These are phyloP conservation scores for Clarireedia sp. DNA, from an alignment of 2,329 filamentous ascomycete genomes.

Conservation along the genomic window DNA sequence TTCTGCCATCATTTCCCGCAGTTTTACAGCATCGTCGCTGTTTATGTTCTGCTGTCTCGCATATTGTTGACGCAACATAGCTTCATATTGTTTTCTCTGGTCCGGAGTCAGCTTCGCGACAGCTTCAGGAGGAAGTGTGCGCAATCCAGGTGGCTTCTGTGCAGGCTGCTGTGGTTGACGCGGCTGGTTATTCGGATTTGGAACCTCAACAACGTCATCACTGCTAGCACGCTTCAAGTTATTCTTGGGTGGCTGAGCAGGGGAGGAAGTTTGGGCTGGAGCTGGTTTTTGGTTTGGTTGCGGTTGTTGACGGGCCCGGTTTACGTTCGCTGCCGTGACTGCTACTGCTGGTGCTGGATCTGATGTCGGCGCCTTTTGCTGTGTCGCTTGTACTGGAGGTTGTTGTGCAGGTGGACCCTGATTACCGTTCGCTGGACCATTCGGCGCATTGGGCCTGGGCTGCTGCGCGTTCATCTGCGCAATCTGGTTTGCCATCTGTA, in stretches of 20 bases:
- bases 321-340: constrained; percentile 5
- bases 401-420: background rate
- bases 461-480: constrained; percentile 11
- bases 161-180: constrained; percentile 12
- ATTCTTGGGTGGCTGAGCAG: constrained; percentile 31
- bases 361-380: constrained; percentile 11
- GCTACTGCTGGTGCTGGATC: constrained; percentile 5
- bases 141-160: constrained; percentile 28
- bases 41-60: background rate
- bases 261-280: constrained; percentile 24
- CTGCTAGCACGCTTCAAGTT: constrained; percentile 34
- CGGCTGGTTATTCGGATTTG: constrained; percentile 30
- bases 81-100: constrained; percentile 25
- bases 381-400: constrained; percentile 11
- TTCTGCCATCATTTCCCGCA: constrained; percentile 15
- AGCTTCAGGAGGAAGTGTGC: constrained; percentile 25
- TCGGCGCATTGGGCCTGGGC: constrained; percentile 5
- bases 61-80: constrained; percentile 6
- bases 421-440: constrained; percentile 1
- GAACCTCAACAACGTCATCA: constrained; percentile 39
- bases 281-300: constrained; percentile 15
- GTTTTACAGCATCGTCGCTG: constrained; percentile 12
- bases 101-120: constrained; percentile 26
- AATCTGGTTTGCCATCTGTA: constrained; percentile 9
- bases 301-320: constrained; percentile 12